Conservation (phyloP, 345 rosid species). For the Populus euphratica region DNA sequence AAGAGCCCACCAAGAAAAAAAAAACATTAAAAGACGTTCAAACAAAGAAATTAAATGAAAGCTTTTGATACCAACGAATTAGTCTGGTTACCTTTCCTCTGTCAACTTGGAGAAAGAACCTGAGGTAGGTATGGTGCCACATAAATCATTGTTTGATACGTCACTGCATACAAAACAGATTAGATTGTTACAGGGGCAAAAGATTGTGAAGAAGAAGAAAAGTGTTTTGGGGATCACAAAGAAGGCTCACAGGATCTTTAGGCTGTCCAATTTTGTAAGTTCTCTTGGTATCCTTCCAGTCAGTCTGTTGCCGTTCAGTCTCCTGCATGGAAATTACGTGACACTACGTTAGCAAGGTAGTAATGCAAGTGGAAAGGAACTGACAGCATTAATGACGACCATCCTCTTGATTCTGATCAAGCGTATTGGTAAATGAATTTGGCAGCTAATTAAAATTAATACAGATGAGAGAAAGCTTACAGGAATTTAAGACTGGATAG, state of each 20-base stretch:
- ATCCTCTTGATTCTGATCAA: background rate
- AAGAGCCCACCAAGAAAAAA: background rate
- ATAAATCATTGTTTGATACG: slow-evolving; percentile 57
- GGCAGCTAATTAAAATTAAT: background rate
- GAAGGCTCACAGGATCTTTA: slow-evolving; percentile 58
- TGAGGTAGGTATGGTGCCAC: slow-evolving; percentile 65
- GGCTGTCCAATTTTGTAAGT: slow-evolving; percentile 50
- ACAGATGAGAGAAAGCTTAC: slow-evolving; percentile 31
- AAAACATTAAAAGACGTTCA: background rate
- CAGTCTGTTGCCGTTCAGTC: slow-evolving; percentile 59
- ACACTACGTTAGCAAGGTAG: background rate
- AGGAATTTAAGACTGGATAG: slow-evolving; percentile 61
- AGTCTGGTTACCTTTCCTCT: slow-evolving; percentile 47
- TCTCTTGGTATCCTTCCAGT: slow-evolving; percentile 66
- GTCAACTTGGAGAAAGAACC: slow-evolving; percentile 63
- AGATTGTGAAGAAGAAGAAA: background rate
- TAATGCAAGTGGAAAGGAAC: background rate
- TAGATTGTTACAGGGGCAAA: background rate
- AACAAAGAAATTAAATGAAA: background rate
- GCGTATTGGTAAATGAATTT: background rate
- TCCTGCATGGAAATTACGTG: slow-evolving; percentile 33
- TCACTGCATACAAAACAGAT: slow-evolving; percentile 36
- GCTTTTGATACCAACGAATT: background rate
- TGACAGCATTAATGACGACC: background rate
- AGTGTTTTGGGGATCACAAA: background rate